Conservation (phyloP, 345 rosid species). For the Camelina neglecta region DNA sequence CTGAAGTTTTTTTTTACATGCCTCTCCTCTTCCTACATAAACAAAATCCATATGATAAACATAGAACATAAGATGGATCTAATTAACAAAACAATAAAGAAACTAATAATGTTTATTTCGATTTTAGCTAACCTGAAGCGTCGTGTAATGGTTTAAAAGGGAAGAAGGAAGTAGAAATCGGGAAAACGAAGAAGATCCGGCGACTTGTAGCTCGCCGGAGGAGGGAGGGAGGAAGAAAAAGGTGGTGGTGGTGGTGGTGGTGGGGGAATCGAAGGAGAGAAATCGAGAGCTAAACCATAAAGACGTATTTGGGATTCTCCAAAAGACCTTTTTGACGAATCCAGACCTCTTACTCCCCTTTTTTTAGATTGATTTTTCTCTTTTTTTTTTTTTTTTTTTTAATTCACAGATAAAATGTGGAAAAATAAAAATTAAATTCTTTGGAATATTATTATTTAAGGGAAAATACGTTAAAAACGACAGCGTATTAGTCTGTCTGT, state of each 20-base stretch:
- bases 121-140: constrained; percentile 32
- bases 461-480: constrained; percentile 29
- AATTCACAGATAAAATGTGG: constrained; percentile 14
- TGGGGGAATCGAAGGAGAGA: constrained; percentile 28
- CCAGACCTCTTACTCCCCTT: constrained; percentile 39
- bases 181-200: constrained; percentile 44
- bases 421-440: constrained; percentile 8
- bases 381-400: not conserved
- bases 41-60: not conserved
- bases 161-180: constrained; percentile 10
- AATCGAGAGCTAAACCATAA: constrained; percentile 36
- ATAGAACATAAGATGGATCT: constrained; percentile 23
- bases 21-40: constrained; percentile 34
- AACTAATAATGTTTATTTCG: not conserved
- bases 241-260: too few relatives aligned
- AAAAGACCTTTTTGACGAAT: constrained; percentile 44
- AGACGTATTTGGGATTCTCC: constrained; percentile 30
- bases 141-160: not conserved
- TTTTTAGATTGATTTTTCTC: constrained; percentile 24
- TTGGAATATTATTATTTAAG: constrained; percentile 17
- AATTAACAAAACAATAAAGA: not conserved
- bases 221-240: not conserved
- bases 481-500: constrained; percentile 34
- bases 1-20: constrained; percentile 48
- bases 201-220: constrained; percentile 41